These are phyloP conservation scores for Fusarium pseudocircinatum DNA, from an alignment of 2,329 filamentous ascomycete species.

Conservation along the genomic window DNA sequence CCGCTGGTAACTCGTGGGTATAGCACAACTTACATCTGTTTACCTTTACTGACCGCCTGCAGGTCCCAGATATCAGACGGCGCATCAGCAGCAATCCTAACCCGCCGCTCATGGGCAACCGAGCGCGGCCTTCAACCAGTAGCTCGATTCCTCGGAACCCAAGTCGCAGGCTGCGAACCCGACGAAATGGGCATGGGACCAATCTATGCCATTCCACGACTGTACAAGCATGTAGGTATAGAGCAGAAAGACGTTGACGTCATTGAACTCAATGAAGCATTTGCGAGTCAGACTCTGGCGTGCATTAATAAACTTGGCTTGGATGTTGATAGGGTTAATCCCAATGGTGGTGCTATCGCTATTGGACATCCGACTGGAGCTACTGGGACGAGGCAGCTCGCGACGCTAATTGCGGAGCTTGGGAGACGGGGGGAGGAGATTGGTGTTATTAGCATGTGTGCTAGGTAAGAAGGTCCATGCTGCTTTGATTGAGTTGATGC, in stretches of 20 bases:
- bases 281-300: constrained; percentile 72
- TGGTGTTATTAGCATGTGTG: constrained; percentile 27
- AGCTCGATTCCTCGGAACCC: constrained; percentile 80
- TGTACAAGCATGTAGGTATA: constrained; percentile 74
- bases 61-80: constrained; percentile 84
- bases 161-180: constrained; percentile 81
- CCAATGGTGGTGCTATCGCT: constrained; percentile 90
- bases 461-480: neutral
- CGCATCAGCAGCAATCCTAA: constrained; percentile 68
- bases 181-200: constrained; percentile 96
- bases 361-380: constrained; percentile 89
- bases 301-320: constrained; percentile 76
- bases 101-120: constrained; percentile 80
- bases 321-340: constrained; percentile 79
- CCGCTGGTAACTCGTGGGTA: constrained; percentile 76
- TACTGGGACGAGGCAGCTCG: constrained; percentile 63
- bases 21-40: accelerated
- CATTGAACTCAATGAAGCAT: constrained; percentile 93
- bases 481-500: accelerated
- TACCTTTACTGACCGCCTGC: accelerated
- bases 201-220: constrained; percentile 81
- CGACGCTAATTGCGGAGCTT: constrained; percentile 12
- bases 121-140: constrained; percentile 74
- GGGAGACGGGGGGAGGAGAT: neutral
- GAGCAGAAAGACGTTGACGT: constrained; percentile 74